Percentiles rank a stretch among this genome's conserved stretches.
phyloP scores from a whole-genome alignment of 306 rosid species.

The Cucumis sativus region DNA sequence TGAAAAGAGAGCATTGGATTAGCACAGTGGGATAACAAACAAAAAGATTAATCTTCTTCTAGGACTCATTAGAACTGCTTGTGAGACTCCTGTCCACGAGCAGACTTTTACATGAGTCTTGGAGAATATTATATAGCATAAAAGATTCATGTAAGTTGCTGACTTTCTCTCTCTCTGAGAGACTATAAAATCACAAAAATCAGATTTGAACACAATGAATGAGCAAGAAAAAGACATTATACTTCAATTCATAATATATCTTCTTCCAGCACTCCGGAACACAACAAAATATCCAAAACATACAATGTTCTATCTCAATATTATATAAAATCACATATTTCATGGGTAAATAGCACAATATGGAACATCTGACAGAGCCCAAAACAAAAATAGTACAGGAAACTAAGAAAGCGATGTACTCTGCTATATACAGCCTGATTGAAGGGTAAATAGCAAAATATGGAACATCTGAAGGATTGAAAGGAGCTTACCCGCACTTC shows the following conservation, averaged over 20 bases:
- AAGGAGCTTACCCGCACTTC: conserved; percentile 70
- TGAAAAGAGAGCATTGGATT: conserved; percentile 20
- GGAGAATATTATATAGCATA: not conserved
- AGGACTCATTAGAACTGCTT: not conserved
- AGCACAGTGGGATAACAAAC: conserved; percentile 7
- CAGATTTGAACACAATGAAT: not conserved
- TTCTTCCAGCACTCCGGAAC: not conserved
- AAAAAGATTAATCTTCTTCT: not conserved
- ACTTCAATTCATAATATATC: not conserved
- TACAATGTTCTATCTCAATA: not conserved
- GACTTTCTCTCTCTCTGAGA: not conserved
- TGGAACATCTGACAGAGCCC: not conserved
- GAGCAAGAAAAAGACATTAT: not conserved
- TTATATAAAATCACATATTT: not conserved
- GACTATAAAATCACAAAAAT: not conserved
- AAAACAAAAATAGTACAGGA: not conserved
- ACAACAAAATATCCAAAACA: not conserved
- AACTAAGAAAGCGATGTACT: not conserved
- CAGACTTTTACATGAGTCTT: not conserved
- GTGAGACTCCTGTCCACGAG: not conserved
- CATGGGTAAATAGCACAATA: no score
- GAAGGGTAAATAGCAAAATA: not conserved
- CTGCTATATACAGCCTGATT: not conserved
- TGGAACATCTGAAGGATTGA: conserved; percentile 8
- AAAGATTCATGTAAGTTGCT: not conserved